These are phyloP conservation scores for Chloris gayana DNA, from an alignment of 176 grass and related monocot genomes.

Conservation along the genomic window DNA sequence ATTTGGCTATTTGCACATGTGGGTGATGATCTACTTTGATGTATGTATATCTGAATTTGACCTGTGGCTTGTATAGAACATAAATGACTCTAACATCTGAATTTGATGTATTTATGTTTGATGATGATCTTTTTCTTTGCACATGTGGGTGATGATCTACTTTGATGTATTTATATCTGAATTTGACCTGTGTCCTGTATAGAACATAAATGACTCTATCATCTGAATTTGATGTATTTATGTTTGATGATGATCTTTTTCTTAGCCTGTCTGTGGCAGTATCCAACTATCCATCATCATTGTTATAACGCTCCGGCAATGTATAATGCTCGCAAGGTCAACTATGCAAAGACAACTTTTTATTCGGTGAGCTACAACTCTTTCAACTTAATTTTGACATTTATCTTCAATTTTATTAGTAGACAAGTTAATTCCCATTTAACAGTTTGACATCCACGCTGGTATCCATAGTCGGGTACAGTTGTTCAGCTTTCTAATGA, in stretches of 20 bases:
- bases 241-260: background rate
- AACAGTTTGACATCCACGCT: slow-evolving; percentile 12
- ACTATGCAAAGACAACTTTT: slow-evolving; percentile 4
- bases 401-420: slow-evolving; percentile 27
- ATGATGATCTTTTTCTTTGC: background rate
- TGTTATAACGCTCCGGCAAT: background rate
- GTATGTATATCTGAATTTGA: too few species aligned
- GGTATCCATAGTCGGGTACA: slow-evolving; percentile 21
- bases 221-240: slow-evolving; percentile 18
- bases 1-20: background rate
- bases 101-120: slow-evolving; percentile 6
- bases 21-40: background rate
- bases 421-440: background rate
- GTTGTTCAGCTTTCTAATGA: slow-evolving; percentile 35
- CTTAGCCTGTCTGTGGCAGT: background rate
- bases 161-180: too few species aligned
- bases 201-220: background rate
- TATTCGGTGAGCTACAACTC: slow-evolving; percentile 2
- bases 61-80: too few species aligned
- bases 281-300: background rate
- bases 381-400: slow-evolving; percentile 11
- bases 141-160: background rate
- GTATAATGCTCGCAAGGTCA: slow-evolving; percentile 21
- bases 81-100: background rate
- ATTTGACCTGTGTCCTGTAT: too few species aligned